Evolutionary conservation across 2,329 filamentous ascomycete genomes (phyloP).

Genomic region (Epichloe coenophiala): DNA sequence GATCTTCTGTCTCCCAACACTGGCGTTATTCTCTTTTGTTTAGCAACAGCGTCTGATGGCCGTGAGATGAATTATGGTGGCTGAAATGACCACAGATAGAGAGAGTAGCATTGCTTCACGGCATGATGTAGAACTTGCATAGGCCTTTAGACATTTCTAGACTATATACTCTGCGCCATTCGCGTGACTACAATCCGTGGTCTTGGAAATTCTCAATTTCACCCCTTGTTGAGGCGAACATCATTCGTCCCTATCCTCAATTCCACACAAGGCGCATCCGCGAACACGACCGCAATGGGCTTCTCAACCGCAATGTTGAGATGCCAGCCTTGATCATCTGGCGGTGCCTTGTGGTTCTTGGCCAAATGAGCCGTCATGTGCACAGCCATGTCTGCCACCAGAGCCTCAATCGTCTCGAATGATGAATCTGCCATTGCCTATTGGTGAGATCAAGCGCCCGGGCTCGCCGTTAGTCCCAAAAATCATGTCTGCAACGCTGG

Average conservation of each 20-base stretch:
- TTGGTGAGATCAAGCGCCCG: neutral
- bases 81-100: neutral
- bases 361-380: constrained; percentile 31
- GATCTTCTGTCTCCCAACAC: no score
- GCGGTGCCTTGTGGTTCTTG: constrained; percentile 5
- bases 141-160: neutral
- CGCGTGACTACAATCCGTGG: neutral
- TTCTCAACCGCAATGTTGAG: constrained; percentile 55
- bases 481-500: neutral
- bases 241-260: constrained; percentile 17
- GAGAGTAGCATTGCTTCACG: neutral
- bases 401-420: constrained; percentile 50
- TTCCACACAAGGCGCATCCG: constrained; percentile 58
- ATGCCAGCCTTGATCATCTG: constrained; percentile 26
- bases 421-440: constrained; percentile 41
- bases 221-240: constrained; percentile 2
- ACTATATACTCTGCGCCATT: neutral
- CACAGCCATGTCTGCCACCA: constrained; percentile 35
- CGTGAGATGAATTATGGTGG: neutral
- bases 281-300: constrained; percentile 59
- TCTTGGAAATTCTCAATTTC: neutral
- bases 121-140: neutral
- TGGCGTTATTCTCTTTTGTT: no score
- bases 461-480: neutral
- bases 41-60: neutral